Evolutionary conservation across 495 filamentous ascomycete species (phyloP).

Genomic region (Friedmanniomyces simplex): DNA sequence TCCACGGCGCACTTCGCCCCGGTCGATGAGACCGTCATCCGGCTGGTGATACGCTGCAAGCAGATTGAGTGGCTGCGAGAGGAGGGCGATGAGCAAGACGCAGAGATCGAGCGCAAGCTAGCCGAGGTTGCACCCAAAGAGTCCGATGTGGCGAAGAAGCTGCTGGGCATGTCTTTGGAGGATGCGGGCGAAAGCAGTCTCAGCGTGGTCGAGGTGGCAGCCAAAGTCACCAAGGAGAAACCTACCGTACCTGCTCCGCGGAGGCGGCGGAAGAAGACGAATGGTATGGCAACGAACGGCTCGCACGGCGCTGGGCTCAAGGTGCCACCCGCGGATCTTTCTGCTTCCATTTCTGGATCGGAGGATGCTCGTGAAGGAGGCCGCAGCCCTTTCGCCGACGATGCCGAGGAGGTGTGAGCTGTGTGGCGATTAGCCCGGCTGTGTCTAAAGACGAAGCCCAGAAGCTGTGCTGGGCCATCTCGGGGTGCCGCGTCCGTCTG

Average conservation of each 20-base stretch:
- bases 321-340: constrained; percentile 5
- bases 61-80: constrained; percentile 72
- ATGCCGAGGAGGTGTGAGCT: constrained; percentile 10
- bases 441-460: not conserved
- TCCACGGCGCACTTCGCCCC: constrained; percentile 67
- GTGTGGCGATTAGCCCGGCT: not conserved
- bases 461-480: not conserved
- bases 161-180: constrained; percentile 41
- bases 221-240: constrained; percentile 20
- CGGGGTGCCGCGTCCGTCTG: not conserved
- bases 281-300: constrained; percentile 3
- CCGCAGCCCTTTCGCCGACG: constrained; percentile 17
- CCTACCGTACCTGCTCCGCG: constrained; percentile 18
- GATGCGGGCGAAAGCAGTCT: constrained; percentile 24
- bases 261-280: constrained; percentile 7
- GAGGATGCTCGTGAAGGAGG: constrained; percentile 1
- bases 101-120: constrained; percentile 32
- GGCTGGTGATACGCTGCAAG: constrained; percentile 71
- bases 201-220: constrained; percentile 22
- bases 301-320: constrained; percentile 1
- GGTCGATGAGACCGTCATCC: constrained; percentile 76
- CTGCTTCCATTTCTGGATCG: not conserved
- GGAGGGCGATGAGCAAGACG: constrained; percentile 32
- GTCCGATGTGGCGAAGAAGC: constrained; percentile 17
- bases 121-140: constrained; percentile 8